These are phyloP conservation scores for Golubevia sp. DNA, from an alignment of 1,284 basidiomycete species.

Conservation along the genomic window DNA sequence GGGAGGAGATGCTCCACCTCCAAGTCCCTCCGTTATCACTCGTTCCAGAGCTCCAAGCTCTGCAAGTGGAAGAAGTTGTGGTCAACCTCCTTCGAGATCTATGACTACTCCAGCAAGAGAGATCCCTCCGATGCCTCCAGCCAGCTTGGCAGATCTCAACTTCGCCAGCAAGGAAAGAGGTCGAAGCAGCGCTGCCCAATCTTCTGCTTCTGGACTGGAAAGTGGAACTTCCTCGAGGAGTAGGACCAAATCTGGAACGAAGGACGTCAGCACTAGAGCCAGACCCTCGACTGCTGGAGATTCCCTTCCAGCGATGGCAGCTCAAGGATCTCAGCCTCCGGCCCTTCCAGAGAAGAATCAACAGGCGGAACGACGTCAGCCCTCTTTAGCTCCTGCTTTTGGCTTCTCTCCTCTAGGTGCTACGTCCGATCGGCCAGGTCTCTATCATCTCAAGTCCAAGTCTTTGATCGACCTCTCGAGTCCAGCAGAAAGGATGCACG, in stretches of 20 bases:
- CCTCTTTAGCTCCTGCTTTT: slow-evolving; percentile 10
- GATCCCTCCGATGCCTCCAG: slow-evolving; percentile 19
- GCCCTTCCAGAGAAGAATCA: neutral
- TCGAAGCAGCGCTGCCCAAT: slow-evolving; percentile 1
- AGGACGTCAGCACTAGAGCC: neutral
- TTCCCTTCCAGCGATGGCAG: neutral
- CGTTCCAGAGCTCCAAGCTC: slow-evolving; percentile 43
- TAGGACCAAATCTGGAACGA: neutral
- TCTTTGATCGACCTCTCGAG: slow-evolving; percentile 42
- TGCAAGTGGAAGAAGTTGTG: slow-evolving; percentile 25
- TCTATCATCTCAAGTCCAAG: slow-evolving; percentile 48
- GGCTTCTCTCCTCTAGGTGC: neutral
- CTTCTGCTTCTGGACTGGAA: neutral
- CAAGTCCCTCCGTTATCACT: slow-evolving; percentile 52
- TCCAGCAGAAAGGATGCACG: no score
- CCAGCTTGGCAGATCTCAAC: neutral
- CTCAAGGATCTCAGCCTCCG: neutral
- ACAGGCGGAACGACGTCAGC: slow-evolving; percentile 1
- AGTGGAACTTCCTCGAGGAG: neutral
- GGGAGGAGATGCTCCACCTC: slow-evolving; percentile 35
- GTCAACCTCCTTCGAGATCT: neutral
- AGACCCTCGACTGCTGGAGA: neutral
- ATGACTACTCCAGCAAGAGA: slow-evolving; percentile 16
- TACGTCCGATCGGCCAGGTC: slow-evolving; percentile 18
- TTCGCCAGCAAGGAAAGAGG: neutral